Evolutionary conservation across 2,329 filamentous ascomycete species (phyloP), one percentile per base, ranked within the genome.

Genomic region (Pyrenophora graminea): DNA sequence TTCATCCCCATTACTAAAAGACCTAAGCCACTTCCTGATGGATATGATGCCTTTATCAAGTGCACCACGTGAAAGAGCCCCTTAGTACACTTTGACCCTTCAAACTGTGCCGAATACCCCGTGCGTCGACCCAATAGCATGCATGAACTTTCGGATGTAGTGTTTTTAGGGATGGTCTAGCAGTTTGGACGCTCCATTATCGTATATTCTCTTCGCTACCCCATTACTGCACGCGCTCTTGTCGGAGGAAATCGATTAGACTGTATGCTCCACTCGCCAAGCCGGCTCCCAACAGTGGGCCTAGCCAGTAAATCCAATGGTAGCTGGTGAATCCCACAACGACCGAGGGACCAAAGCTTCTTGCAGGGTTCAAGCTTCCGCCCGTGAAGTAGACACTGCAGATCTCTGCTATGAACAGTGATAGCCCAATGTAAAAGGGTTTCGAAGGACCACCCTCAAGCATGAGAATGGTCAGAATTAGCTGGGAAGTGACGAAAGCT

Each of bases 351-450:
- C 76, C 77, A 53, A 79, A 77, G 21, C 74, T 76, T 39, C 77
- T 70, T 3, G 77, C 75, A 15, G 77, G 77, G 51, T 79, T 79
- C 30, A 79, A 65, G 9, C 72, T 75, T n/a, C 76, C 75, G 27
- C 76, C 75, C 1, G 76, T 78, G 51, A 71, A 78, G 63, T 66
- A 76, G 2, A 78, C 76, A 71, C 79, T 78, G 25, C 74, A 73
- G 33, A 84, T 61, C 53, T 83, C 76, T 0, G 76, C 74, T 43
- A 89, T 79, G 70, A 91, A 90, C 50, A 91, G 79, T 0, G 86
- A 79, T 9, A 89, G 71, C 1, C 88, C 89, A 60, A 91, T 89
- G 9, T 85, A 86, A 12, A 90, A 74, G 0, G 88, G 87, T 74
- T 90, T 90, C 64, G 89, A 84, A 12, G 53, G 41, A 18, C 62